Evolutionary conservation across 2,329 filamentous ascomycete species (phyloP), one percentile per base, ranked within the genome.

Genomic region (Beauveria varroae): DNA sequence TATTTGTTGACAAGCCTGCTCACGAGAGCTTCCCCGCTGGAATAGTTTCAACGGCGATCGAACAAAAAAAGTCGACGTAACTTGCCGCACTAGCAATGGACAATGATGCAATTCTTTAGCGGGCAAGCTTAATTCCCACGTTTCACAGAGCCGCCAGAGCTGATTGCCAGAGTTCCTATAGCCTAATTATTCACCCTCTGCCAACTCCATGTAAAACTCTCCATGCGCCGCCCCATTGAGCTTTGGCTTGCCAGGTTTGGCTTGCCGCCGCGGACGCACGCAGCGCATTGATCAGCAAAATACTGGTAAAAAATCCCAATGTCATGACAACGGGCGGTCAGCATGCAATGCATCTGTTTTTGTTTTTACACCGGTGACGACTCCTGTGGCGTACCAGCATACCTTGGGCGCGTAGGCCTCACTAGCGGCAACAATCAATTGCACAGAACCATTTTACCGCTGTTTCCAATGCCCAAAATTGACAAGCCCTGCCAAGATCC

Each of bases 141-240:
- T 52, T 52, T 59, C 56, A 40, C 47, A 59, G 56, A 52, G 37
- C 56, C 56, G 56, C 56, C 56, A 6, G 24, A 34, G n/a, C 5
- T 52, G 43, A 24, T 44, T 22, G 18, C 14, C 30, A 43, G 12
- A 30, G 30, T 30, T 30, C n/a, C 8, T 58, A 34, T 51, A 44
- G 22, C 46, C 56, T 12, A 30, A 9, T 43, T 8, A 28, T 28
- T 28, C 8, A 28, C 26, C 26, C 47, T 47, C 22, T 18, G 55
- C 44, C 24, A 50, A 12, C 46, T 30, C 46, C 9, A 18, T 43
- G 20, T 51, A 58, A 47, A 58, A 24, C 22, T 51, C 22, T 2
- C 18, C 34, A n/a, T 58, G 44, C 5, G 26, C 26, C 26, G 24
- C 24, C 37, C 46, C 56, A 51, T 58, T 24, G 16, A 51, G 47